Conservation (phyloP, 2,329 filamentous ascomycete species). For the Colletotrichum simmondsii region DNA sequence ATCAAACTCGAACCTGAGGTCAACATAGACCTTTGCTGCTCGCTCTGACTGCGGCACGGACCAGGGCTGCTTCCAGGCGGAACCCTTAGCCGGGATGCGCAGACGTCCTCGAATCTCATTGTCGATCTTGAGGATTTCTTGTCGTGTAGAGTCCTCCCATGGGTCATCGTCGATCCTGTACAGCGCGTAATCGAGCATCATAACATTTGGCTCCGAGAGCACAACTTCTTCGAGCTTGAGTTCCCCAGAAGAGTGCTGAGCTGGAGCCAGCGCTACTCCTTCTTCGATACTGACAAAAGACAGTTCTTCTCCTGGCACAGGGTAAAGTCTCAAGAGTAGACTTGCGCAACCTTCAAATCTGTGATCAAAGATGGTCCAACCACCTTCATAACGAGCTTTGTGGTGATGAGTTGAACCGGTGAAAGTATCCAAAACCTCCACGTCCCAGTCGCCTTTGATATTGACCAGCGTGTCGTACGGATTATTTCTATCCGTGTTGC, state of each 20-base stretch:
- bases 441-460: constrained; percentile 41
- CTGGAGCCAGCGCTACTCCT: not conserved
- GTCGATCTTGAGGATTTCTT: constrained; percentile 43
- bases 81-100: constrained; percentile 39
- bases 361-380: constrained; percentile 40
- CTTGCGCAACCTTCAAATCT: constrained; percentile 44
- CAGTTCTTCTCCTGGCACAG: not conserved
- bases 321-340: constrained; percentile 38
- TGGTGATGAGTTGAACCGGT: constrained; percentile 34
- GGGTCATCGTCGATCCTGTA: constrained; percentile 38
- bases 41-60: constrained; percentile 36
- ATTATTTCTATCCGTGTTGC: constrained; percentile 41
- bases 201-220: constrained; percentile 43
- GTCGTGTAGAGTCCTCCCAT: constrained; percentile 34
- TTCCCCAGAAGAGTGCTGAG: not conserved
- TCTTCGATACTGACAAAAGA: not conserved
- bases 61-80: constrained; percentile 43
- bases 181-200: constrained; percentile 43
- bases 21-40: constrained; percentile 34
- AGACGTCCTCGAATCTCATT: constrained; percentile 41
- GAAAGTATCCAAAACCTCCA: constrained; percentile 42
- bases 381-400: constrained; percentile 10
- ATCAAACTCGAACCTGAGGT: constrained; percentile 40
- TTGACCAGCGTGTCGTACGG: constrained; percentile 36
- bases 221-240: constrained; percentile 23